Evolutionary conservation across 257 asterid genomes (phyloP).

Genomic region (Nicotiana otophora): DNA sequence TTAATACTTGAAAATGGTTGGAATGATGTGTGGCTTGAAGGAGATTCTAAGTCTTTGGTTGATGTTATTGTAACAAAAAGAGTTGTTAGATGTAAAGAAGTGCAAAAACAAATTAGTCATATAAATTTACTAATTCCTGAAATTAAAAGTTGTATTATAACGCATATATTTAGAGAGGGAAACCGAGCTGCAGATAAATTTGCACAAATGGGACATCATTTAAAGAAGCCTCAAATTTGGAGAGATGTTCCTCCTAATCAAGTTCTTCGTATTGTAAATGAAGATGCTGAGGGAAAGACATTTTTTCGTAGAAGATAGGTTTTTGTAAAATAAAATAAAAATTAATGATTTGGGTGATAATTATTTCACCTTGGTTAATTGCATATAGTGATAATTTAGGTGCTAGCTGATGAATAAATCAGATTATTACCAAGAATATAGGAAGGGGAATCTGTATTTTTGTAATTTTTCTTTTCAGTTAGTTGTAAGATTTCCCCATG

Average conservation of each 20-base stretch:
- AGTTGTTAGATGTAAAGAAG: constrained; percentile 34
- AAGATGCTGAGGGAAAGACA: constrained; percentile 58
- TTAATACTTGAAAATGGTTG: constrained; percentile 61
- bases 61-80: constrained; percentile 39
- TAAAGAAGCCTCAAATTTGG: constrained; percentile 60
- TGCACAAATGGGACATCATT: constrained; percentile 60
- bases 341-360: neutral
- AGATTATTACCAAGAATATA: neutral
- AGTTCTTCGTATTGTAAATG: constrained; percentile 38
- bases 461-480: neutral
- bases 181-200: constrained; percentile 71
- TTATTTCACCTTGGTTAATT: neutral
- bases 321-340: too few species aligned
- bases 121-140: constrained; percentile 46
- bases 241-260: constrained; percentile 41
- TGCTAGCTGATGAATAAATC: neutral
- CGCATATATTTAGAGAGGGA: constrained; percentile 64
- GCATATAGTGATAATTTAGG: neutral
- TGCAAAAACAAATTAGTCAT: constrained; percentile 31
- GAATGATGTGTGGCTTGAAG: constrained; percentile 60
- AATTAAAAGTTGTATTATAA: constrained; percentile 32
- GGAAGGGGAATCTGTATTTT: neutral
- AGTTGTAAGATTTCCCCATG: neutral
- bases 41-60: constrained; percentile 57
- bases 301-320: constrained; percentile 38